Evolutionary conservation across 208 protist species (phyloP), one percentile per base, ranked within the genome.

Genomic region (Leishmania tarentolae): DNA sequence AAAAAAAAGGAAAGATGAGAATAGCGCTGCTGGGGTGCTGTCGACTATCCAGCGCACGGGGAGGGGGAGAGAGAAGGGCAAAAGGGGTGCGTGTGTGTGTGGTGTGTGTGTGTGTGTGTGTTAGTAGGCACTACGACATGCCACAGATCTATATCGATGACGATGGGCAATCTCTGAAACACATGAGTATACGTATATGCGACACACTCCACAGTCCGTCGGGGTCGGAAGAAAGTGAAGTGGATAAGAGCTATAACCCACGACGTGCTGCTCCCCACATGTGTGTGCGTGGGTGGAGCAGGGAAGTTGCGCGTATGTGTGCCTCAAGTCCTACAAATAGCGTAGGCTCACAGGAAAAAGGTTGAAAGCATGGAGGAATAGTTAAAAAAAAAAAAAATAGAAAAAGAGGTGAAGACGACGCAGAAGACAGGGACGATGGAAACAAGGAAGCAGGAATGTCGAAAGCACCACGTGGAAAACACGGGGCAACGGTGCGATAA

Each of bases 31-130:
- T 52, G 42, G 21, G 40, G 42, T 46, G 2, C 42, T 42, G 40
- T 31, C 40, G 40, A 35, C 4, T 31, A 5, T 24, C 6, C 68
- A 46, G 24, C 5, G 9, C 17, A 0, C 44, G 2, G 13, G 68
- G 68, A 21, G 37, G 24, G 47, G 11, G 47, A 2, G 68, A 42
- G 11, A 24, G 24, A 72, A n/a, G n/a, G 24, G 0, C 68, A 72
- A 47, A 19, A 50, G 44, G 68, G 28, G 68, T 35, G 40, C 52
- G 68, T 50, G 24, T 72, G 68, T 52, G n/a, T 52, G 40, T 72
- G n/a, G 68, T 50, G 24, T 72, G 68, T 52, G n/a, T 52, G n/a
- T n/a, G 40, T 72, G 68, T 50, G 24, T 72, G 68, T 52, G n/a
- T 52, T 31, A 19, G 24, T 3, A 72, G 44, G 28, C 24, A 42